Evolutionary conservation across 352 stramenopile genomes (phyloP).

Genomic region (Pythium brachiatum): DNA sequence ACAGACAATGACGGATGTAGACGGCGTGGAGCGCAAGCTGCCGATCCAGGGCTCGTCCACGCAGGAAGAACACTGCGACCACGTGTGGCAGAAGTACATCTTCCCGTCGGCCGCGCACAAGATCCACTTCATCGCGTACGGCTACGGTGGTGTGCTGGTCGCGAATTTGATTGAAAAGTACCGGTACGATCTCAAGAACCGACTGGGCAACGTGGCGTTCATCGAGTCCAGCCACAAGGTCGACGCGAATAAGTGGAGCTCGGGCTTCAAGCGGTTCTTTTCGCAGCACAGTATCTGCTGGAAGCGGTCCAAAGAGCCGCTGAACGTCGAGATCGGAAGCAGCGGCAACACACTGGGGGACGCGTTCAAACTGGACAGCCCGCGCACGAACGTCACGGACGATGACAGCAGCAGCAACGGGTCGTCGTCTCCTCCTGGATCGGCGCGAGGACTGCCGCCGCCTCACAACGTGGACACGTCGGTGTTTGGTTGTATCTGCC

Average conservation of each 20-base stretch:
- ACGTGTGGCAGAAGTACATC: constrained; percentile 89
- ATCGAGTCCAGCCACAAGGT: constrained; percentile 87
- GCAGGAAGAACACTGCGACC: constrained; percentile 84
- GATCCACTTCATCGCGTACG: constrained; percentile 89
- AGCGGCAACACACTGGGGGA: constrained; percentile 16
- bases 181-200: constrained; percentile 69
- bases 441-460: constrained; percentile 7
- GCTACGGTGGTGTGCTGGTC: constrained; percentile 76
- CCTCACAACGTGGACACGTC: constrained; percentile 21
- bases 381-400: constrained; percentile 1
- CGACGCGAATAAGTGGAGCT: constrained; percentile 62
- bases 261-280: constrained; percentile 77
- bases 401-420: constrained; percentile 13
- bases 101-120: constrained; percentile 73
- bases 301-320: constrained; percentile 58
- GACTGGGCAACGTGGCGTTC: constrained; percentile 82
- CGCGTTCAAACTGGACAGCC: constrained; percentile 4
- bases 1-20: constrained; percentile 59
- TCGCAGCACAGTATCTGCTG: constrained; percentile 80
- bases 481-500: constrained; percentile 67
- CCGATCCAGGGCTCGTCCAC: constrained; percentile 80
- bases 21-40: constrained; percentile 68
- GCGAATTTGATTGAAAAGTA: constrained; percentile 83
- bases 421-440: constrained; percentile 21
- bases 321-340: constrained; percentile 46